Base-by-base conservation (phyloP, 108 stramenopile genomes). In the Stephanodiscus minutulus region DNA sequence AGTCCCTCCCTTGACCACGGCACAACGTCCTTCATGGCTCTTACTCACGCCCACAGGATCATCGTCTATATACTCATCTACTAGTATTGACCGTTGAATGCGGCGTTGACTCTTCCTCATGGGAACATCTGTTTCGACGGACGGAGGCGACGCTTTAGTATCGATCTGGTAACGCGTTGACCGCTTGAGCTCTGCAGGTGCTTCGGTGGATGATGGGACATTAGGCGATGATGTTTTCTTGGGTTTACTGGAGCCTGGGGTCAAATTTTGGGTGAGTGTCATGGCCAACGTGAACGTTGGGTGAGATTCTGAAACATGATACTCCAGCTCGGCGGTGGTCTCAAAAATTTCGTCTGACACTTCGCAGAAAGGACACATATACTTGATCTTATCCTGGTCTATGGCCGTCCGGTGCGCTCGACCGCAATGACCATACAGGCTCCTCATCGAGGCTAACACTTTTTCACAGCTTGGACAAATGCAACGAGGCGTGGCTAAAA, bases 61-160 rank as follows among this genome's bases (percentile, higher is more conserved):
- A 27, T 53, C 20, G 20, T 27, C 52, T 24, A 27, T 27, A 24
- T 53, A 24, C 4, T 20, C 20, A 53, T 25, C 9, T 25, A 24
- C 2, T 8, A 44, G 13, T 44, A 12, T 25, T 11, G 52, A 53
- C 24, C 52, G 7, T 53, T 27, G 22, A 12, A 8, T 53, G 25
- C 52, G 22, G 52, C 52, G 52, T 27, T 53, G 52, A 53, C 52
- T 53, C 52, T 53, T 53, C 25, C 52, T 53, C 52, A 27, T 53
- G 52, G 52, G 25, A 3, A 21, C 22, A 25, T 53, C 52, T 24
- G 22, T 0, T 20, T 27, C 12, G 9, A 12, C 1, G 25, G 52
- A 53, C 24, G 52, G 11, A 25, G 52, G 25, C 8, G 52, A 53
- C 8, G 52, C 8, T 24, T 25, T 21, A 24, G 0, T 12, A 53